Evolutionary conservation across 2,329 filamentous ascomycete genomes (phyloP).

Genomic region (Lecanicillium sp.): DNA sequence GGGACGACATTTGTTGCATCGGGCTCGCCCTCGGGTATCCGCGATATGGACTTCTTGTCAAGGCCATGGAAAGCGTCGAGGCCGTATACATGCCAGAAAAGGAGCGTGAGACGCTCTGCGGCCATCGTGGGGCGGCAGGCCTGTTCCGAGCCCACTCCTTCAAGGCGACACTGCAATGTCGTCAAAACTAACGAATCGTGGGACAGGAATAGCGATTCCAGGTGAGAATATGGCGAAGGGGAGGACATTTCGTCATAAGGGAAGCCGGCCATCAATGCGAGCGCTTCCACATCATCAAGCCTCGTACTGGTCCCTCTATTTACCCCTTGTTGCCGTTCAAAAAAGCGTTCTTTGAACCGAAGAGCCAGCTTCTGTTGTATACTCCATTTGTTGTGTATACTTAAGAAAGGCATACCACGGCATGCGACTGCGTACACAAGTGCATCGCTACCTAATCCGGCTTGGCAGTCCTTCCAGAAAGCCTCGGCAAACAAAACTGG

Average conservation of each 20-base stretch:
- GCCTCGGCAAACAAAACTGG: slow-evolving; percentile 16
- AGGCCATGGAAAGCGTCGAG: slow-evolving; percentile 15
- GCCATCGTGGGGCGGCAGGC: neutral
- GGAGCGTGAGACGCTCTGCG: slow-evolving; percentile 10
- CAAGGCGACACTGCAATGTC: no score
- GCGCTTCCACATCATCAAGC: slow-evolving; percentile 14
- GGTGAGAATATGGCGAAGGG: no score
- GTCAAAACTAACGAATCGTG: slow-evolving; percentile 18
- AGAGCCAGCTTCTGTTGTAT: slow-evolving; percentile 14
- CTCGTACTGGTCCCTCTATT: slow-evolving; percentile 1
- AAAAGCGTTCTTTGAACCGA: slow-evolving; percentile 14
- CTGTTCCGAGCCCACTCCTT: no score
- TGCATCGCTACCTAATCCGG: slow-evolving; percentile 12
- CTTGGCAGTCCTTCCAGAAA: slow-evolving; percentile 18
- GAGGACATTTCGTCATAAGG: slow-evolving; percentile 8
- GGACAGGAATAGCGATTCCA: slow-evolving; percentile 14
- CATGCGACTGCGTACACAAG: slow-evolving; percentile 17
- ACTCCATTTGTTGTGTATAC: slow-evolving; percentile 11
- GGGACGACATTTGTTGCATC: no score
- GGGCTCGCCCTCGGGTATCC: slow-evolving; percentile 10
- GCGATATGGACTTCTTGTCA: slow-evolving; percentile 12
- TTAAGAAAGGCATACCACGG: slow-evolving; percentile 15
- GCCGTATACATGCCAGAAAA: slow-evolving; percentile 15
- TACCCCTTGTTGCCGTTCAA: slow-evolving; percentile 9
- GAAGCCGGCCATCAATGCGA: slow-evolving; percentile 15